phyloP scores from a whole-genome alignment of 1,284 basidiomycete genomes.

The Trichosporon coremiiforme region DNA sequence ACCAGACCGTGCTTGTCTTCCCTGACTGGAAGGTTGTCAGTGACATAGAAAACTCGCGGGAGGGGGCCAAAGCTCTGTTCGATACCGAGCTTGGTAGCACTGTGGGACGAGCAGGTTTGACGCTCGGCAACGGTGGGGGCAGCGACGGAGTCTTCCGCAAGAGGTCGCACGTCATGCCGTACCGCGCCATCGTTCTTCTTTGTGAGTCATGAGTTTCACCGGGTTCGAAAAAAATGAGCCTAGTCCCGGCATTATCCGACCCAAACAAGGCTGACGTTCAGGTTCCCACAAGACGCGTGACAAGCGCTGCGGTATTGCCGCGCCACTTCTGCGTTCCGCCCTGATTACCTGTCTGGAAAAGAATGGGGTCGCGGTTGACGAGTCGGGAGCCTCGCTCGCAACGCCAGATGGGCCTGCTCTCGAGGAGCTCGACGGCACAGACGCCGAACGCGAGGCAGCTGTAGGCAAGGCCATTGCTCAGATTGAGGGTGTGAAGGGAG shows the following conservation, averaged over 20 bases:
- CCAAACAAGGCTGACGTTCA: conserved; percentile 48
- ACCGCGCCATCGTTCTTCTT: conserved; percentile 71
- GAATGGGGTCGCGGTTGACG: conserved; percentile 52
- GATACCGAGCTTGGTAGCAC: conserved; percentile 65
- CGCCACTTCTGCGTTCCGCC: conserved; percentile 70
- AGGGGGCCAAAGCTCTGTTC: conserved; percentile 72
- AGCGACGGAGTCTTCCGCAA: conserved; percentile 51
- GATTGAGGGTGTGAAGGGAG: conserved; percentile 56
- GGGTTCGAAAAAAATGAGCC: background rate
- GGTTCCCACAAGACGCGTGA: conserved; percentile 90
- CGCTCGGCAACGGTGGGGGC: conserved; percentile 34
- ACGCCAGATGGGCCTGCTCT: conserved; percentile 62
- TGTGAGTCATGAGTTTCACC: conserved; percentile 63
- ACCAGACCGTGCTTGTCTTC: conserved; percentile 76
- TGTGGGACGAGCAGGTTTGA: conserved; percentile 50
- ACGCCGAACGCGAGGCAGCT: conserved; percentile 57
- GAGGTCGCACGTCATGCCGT: conserved; percentile 66
- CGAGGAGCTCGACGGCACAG: conserved; percentile 63
- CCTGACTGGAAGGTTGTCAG: conserved; percentile 84
- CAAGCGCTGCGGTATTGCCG: conserved; percentile 82
- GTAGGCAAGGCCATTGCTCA: conserved; percentile 60
- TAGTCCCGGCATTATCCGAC: background rate
- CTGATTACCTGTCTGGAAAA: conserved; percentile 45
- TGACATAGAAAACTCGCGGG: conserved; percentile 65
- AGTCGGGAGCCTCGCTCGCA: conserved; percentile 56